Conservation (phyloP, 768 basidiomycete species). For the Russula ochroleuca region DNA sequence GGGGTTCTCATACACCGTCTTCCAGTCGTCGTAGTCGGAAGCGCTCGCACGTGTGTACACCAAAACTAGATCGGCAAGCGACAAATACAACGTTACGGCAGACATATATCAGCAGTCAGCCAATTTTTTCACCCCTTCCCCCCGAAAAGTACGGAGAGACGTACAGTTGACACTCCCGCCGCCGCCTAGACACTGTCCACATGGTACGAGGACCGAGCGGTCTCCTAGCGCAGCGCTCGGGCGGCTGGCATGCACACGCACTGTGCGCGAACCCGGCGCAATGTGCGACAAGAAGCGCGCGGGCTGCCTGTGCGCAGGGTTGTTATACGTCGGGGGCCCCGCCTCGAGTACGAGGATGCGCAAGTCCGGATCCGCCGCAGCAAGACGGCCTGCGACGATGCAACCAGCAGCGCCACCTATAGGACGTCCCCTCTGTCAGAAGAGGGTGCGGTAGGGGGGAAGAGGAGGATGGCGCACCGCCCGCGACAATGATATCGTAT, state of each 20-base stretch:
- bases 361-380: slow-evolving; percentile 48
- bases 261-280: slow-evolving; percentile 37
- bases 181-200: no score
- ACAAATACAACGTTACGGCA: no score
- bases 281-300: slow-evolving; percentile 47
- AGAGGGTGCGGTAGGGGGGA: no score
- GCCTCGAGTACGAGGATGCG: slow-evolving; percentile 60
- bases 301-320: slow-evolving; percentile 54
- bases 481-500: slow-evolving; percentile 54
- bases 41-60: no score
- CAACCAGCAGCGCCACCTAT: slow-evolving; percentile 52
- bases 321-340: slow-evolving; percentile 51
- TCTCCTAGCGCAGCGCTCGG: slow-evolving; percentile 44
- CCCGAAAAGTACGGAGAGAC: no score
- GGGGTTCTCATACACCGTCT: slow-evolving; percentile 43
- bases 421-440: not conserved
- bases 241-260: slow-evolving; percentile 41
- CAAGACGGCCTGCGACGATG: slow-evolving; percentile 52
- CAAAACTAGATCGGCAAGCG: no score
- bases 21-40: no score
- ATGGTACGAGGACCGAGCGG: slow-evolving; percentile 44
- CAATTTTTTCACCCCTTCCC: no score
- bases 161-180: no score
- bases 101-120: no score
- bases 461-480: slow-evolving; percentile 39